Conservation (phyloP, 805 yeast genomes). For the Blastobotrys mokoenaii region DNA sequence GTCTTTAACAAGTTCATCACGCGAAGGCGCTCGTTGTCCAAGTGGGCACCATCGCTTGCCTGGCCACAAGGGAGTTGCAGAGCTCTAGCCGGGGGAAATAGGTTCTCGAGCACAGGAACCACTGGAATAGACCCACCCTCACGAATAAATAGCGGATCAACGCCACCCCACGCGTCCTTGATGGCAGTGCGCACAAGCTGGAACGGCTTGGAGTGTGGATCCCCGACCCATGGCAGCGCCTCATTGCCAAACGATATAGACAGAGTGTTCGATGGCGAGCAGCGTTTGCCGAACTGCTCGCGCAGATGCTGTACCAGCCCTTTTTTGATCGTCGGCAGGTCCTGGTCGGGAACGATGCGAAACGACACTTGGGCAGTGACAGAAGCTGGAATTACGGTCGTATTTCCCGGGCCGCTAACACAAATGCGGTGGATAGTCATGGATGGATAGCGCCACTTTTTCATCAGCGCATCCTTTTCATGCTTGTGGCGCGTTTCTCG, state of each 20-base stretch:
- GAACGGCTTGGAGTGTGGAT: conserved; percentile 68
- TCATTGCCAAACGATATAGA: conserved; percentile 60
- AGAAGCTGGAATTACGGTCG: conserved; percentile 79
- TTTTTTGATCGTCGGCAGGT: conserved; percentile 47
- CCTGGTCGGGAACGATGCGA: conserved; percentile 86
- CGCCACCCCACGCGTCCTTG: conserved; percentile 55
- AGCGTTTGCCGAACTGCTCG: conserved; percentile 39
- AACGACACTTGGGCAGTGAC: conserved; percentile 74
- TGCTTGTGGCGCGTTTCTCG: conserved; percentile 31
- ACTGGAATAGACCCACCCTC: conserved; percentile 98
- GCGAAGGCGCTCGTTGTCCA: conserved; percentile 77
- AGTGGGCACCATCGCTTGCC: conserved; percentile 87
- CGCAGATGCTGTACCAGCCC: conserved; percentile 41
- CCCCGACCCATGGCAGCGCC: conserved; percentile 96
- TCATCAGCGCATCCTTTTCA: conserved; percentile 38
- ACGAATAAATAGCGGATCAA: conserved; percentile 75
- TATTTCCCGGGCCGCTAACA: conserved; percentile 85
- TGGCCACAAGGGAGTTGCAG: conserved; percentile 97
- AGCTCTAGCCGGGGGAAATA: conserved; percentile 69
- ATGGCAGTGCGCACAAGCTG: conserved; percentile 56
- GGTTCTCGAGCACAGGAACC: conserved; percentile 72
- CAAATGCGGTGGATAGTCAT: conserved; percentile 75
- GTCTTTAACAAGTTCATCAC: conserved; percentile 70
- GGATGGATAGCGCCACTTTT: conserved; percentile 87
- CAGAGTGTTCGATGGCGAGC: conserved; percentile 51